phyloP scores from a whole-genome alignment of 2,329 filamentous ascomycete species.

The Hypoxylon rubiginosum region DNA sequence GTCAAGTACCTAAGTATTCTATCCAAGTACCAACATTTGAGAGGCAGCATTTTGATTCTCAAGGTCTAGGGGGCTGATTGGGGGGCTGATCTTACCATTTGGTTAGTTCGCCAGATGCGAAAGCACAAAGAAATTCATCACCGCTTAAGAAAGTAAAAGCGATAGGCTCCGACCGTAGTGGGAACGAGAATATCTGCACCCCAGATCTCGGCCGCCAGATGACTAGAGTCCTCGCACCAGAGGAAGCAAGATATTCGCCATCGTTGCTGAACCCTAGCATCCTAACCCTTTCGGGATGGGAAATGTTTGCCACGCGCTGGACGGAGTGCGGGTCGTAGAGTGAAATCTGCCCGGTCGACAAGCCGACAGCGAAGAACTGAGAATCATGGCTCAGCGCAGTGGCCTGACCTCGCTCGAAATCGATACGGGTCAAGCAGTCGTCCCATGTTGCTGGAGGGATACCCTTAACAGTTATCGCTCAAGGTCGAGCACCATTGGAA shows the following conservation, averaged over 20 bases:
- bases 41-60: neutral
- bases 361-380: conserved; percentile 49
- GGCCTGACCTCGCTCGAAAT: conserved; percentile 46
- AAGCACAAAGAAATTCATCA: conserved; percentile 23
- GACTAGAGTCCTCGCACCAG: neutral
- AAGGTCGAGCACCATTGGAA: conserved; percentile 14
- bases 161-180: neutral
- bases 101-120: conserved; percentile 1
- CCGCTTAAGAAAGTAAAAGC: conserved; percentile 6
- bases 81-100: conserved; percentile 18
- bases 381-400: conserved; percentile 47
- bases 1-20: neutral
- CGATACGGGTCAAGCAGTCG: conserved; percentile 51
- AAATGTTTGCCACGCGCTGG: neutral
- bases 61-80: conserved; percentile 38
- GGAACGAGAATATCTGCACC: neutral
- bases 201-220: neutral
- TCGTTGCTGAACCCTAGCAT: neutral
- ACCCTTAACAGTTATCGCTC: conserved; percentile 42
- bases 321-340: conserved; percentile 44
- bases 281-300: neutral
- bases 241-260: neutral
- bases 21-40: too few species aligned
- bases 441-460: conserved; percentile 48
- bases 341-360: conserved; percentile 49